phyloP scores from a whole-genome alignment of 495 filamentous ascomycete species.

The Xylaria grammica region DNA sequence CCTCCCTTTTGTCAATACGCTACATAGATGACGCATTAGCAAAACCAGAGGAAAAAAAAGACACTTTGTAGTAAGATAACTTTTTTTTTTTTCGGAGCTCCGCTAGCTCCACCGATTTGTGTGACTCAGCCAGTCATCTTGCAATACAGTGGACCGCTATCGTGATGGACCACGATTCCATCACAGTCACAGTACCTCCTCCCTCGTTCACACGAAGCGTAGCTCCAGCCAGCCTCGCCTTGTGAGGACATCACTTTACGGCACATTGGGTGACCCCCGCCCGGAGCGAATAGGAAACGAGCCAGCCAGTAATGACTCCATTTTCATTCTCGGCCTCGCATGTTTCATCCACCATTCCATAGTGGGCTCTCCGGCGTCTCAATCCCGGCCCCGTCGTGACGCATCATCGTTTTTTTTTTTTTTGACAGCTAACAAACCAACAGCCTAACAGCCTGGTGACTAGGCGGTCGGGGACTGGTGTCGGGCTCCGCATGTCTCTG shows the following conservation, averaged over 20 bases:
- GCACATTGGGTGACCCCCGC: neutral
- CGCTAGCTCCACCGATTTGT: slow-evolving; percentile 8
- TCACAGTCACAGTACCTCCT: neutral
- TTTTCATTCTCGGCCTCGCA: slow-evolving; percentile 18
- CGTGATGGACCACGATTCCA: neutral
- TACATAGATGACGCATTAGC: slow-evolving; percentile 1
- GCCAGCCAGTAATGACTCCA: slow-evolving; percentile 15
- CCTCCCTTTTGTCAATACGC: slow-evolving; percentile 5
- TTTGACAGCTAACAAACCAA: neutral
- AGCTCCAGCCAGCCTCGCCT: neutral
- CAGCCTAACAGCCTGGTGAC: neutral
- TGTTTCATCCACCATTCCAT: slow-evolving; percentile 25
- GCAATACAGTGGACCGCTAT: neutral
- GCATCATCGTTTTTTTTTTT: slow-evolving; percentile 10
- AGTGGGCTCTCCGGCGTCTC: neutral
- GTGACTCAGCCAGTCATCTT: slow-evolving; percentile 22
- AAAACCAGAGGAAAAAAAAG: too few relatives aligned
- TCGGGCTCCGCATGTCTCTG: slow-evolving; percentile 3
- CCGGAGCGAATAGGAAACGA: slow-evolving; percentile 21
- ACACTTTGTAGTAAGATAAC: neutral
- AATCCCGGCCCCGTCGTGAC: slow-evolving; percentile 13
- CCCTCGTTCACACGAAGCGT: neutral
- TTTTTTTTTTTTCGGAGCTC: slow-evolving; percentile 17
- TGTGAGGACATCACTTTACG: neutral
- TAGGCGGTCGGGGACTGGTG: neutral